Percentiles rank a stretch among this genome's conserved stretches.
Conservation (phyloP, 371 early-diverging fungal genomes). For the Mucor plumbeus region DNA sequence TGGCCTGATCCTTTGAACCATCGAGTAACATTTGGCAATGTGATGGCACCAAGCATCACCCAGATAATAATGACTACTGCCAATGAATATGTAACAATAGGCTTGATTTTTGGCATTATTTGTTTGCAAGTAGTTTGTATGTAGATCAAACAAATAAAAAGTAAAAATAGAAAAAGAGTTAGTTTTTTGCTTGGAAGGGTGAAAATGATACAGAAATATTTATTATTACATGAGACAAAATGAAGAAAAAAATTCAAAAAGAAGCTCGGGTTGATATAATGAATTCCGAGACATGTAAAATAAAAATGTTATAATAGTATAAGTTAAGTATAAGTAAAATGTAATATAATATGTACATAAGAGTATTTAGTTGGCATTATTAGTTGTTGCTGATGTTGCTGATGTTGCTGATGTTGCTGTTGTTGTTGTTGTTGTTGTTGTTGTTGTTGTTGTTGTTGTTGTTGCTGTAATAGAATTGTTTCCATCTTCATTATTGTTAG, state of each 20-base stretch:
- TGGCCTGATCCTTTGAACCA: conserved; percentile 22
- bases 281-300: conserved; percentile 12
- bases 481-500: neutral
- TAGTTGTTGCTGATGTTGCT: neutral
- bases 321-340: neutral
- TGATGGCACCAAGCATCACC: conserved; percentile 24
- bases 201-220: neutral
- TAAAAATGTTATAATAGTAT: neutral
- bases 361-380: neutral
- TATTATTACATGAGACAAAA: conserved; percentile 9
- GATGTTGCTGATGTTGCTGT: neutral
- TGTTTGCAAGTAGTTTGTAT: neutral
- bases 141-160: conserved; percentile 17
- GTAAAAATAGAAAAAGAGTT: conserved; percentile 2
- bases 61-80: conserved; percentile 14
- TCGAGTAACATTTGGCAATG: conserved; percentile 22
- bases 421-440: neutral
- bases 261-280: conserved; percentile 11
- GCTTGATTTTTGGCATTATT: conserved; percentile 13
- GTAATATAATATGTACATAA: neutral
- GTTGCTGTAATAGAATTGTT: neutral
- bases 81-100: conserved; percentile 17
- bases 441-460: neutral
- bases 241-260: neutral
- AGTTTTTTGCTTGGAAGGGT: too few species aligned